Evolutionary conservation across 176 grass and related monocot genomes (phyloP).

Genomic region (Luzula sylvatica): DNA sequence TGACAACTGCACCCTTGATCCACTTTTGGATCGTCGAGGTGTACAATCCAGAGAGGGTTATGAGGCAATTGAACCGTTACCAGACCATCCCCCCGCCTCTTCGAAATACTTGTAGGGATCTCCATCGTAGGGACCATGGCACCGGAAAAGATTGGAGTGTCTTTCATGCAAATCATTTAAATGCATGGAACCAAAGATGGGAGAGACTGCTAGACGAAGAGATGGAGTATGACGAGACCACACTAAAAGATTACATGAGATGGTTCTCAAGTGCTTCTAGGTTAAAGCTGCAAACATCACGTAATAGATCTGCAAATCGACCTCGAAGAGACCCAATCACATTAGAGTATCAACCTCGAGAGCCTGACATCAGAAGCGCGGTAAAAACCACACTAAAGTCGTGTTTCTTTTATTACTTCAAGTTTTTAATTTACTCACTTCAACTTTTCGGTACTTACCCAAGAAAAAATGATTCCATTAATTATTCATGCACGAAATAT

Average conservation of each 20-base stretch:
- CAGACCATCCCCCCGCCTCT: too few relatives aligned
- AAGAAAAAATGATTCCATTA: too few relatives aligned
- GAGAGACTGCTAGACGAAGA: conserved; percentile 42
- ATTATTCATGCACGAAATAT: too few relatives aligned
- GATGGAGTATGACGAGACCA: conserved; percentile 39
- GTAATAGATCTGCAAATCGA: conserved; percentile 11
- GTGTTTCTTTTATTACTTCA: too few relatives aligned
- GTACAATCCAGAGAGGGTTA: too few relatives aligned
- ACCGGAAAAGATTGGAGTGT: conserved; percentile 45
- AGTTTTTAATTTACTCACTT: too few relatives aligned
- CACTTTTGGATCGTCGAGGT: too few relatives aligned
- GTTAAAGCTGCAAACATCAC: conserved; percentile 7
- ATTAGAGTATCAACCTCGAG: too few relatives aligned
- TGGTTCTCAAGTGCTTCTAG: conserved; percentile 50
- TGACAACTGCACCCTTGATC: too few relatives aligned
- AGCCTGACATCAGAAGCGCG: background rate
- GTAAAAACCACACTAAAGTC: conserved; percentile 10
- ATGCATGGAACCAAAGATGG: conserved; percentile 45
- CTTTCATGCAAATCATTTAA: conserved; percentile 38
- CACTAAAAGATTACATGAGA: conserved; percentile 45
- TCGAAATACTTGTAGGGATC: conserved; percentile 36
- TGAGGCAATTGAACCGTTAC: too few relatives aligned
- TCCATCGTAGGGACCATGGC: conserved; percentile 49
- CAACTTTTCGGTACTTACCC: too few relatives aligned
- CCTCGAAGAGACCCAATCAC: too few relatives aligned